Evolutionary conservation across 1,284 basidiomycete species (phyloP), one percentile per base, ranked within the genome.

Genomic region (Malassezia nana): DNA sequence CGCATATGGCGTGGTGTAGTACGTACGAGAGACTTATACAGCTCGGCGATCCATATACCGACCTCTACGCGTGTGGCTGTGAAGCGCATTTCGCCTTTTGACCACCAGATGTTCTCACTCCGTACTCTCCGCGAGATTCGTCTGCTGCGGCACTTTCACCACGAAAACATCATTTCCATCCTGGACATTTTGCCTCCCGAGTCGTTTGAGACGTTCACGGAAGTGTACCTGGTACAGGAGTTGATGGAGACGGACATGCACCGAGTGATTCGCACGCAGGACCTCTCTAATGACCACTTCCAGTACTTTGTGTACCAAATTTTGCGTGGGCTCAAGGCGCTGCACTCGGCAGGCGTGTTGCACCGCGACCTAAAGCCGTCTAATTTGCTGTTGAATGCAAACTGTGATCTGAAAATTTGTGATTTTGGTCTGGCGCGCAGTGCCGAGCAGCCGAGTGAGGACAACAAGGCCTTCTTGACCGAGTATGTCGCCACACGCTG

Each of bases 241-340:
- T 61, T 74, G 9, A 74, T 74, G 71, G 71, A 74, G 53, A 74
- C 71, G 25, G 71, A 74, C 28, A 52, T 74, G 54, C 71, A 74
- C 50, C 59, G 69, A 0, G 72, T 75, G 30, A 72, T 75, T 32
- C 66, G 73, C 16, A 75, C 72, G 4, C 73, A 75, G 51, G 66
- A 73, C 46, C 60, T 72, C 15, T 69, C 68, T 7, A 69, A 90
- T 68, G 87, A 91, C 73, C 91, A 92, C 75, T 89, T 83, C 69
- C 89, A 92, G 75, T 94, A 94, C 75, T 92, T 92, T 74, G 84
- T 91, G 62, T 92, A 94, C 74, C 89, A 92, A 52, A 74, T 67
- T 10, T 54, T 74, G 43, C 64, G 74, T 20, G 72, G 69, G 3
- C 63, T 74, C 48, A 75, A 74, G 58, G 71, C 72, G 6, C 63